Base-by-base conservation (phyloP, 2,329 filamentous ascomycete genomes). In the Alternaria sp. region DNA sequence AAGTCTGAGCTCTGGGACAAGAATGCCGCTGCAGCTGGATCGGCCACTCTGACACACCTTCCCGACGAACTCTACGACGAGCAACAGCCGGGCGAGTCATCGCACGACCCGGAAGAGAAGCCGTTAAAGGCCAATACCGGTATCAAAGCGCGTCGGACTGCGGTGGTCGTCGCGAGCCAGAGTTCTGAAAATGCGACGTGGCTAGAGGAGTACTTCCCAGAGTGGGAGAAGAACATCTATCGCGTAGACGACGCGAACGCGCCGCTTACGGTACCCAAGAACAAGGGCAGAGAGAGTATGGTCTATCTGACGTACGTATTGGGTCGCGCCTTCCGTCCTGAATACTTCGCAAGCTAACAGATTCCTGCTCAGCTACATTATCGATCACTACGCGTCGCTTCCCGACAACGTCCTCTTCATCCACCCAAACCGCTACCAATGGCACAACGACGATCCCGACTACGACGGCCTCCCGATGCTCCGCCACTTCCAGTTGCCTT, bases 371-470 rank as follows among this genome's bases (percentile, higher is more conserved):
- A 81, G 79, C 20, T 81, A 77, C 61, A 81, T 81, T 22, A 78
- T 80, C 56, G 76, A 79, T 52, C 65, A 79, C 36, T 82, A 81
- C 61, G 72, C 77, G 16, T 64, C 66, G 2, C 75, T 82, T 7
- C 77, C 80, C 3, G 76, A 81, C 30, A 77, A 80, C 38, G 63
- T 75, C 3, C 69, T 81, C 46, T 81, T 82, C 62, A 69, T 82
- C 12, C 80, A 82, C 42, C 75, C 77, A 2, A 76, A 73, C 22
- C 77, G 79, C 30, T 81, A 80, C 63, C 80, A 81, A 66, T 82
- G 81, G 81, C 81, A 85, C 68, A 85, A 85, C 66, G 83, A 85
- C 57, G 82, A 84, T 59, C 81, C 82, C 2, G 83, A 83, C 69
- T 84, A 83, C 62, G 82, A 84, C 62, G 83, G 83, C 8, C 74